Evolutionary conservation across 345 rosid species (phyloP), one percentile per base, ranked within the genome.

Genomic region (Corchorus olitorius): DNA sequence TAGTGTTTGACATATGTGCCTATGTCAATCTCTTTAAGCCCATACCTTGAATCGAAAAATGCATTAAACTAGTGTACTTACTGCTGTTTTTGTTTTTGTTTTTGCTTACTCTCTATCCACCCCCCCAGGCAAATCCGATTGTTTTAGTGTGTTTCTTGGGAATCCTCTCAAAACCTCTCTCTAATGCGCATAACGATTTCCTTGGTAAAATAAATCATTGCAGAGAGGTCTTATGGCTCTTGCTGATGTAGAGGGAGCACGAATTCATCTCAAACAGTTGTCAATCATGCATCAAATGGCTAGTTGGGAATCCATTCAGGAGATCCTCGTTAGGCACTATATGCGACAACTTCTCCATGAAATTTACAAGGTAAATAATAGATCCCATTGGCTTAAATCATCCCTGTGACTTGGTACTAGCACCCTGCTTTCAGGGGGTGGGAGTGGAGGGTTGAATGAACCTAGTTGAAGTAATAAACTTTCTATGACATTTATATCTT

Each of bases 161-260:
- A 67, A 48, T 65, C 20, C 20, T 41, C 56, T 68, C 49, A n/a
- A 37, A 27, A 8, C 20, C 39, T 6, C 56, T 68, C 72, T 68
- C 3, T 22, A 20, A 17, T 15, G 10, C 14, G 33, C 27, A 69
- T 10, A 9, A 35, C 27, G 52, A 52, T 34, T 74, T 48, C 65
- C 59, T 69, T 48, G 76, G 59, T 83, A 64, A 35, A 35, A 72
- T 78, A 22, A 22, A 46, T 72, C 55, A 77, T 71, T 64, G 53
- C 96, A 95, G 98, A 90, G 97, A 85, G 89, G 98, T 79, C 90
- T 94, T 68, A 89, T 95, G 93, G 99, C 97, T 82, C 89, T 95
- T 75, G 98, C 98, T 61, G 97, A 95, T 85, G 92, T 95, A 33
- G 98, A 95, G 87, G 98, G 97, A 45, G 99, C 97, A 79, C 89